A percentile compares a stretch with the other conserved stretches of the same genome.
These are phyloP conservation scores for Barbarea vulgaris DNA, from an alignment of 345 rosid species.

Conservation along the genomic window DNA sequence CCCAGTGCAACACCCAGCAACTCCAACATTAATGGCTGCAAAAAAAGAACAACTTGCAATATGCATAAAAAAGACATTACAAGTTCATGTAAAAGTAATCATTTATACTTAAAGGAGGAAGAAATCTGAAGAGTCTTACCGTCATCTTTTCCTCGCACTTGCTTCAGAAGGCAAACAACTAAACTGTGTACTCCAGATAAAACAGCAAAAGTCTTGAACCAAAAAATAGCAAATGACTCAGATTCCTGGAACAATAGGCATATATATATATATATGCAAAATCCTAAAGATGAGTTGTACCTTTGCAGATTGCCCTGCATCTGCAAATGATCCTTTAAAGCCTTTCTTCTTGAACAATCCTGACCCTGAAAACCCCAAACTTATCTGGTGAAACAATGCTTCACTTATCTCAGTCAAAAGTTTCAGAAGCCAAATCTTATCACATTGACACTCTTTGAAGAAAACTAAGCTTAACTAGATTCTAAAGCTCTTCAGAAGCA, in stretches of 20 bases:
- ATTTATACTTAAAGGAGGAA: background rate
- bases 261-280: conserved; percentile 2
- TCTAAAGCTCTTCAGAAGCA: background rate
- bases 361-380: conserved; percentile 57
- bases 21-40: conserved; percentile 85
- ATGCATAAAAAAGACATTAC: conserved; percentile 6
- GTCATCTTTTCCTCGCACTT: conserved; percentile 91
- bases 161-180: conserved; percentile 64
- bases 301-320: conserved; percentile 92
- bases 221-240: conserved; percentile 34
- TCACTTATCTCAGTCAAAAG: background rate
- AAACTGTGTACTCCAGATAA: conserved; percentile 46
- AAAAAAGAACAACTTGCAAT: conserved; percentile 1
- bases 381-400: background rate
- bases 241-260: background rate
- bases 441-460: background rate
- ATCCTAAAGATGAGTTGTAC: conserved; percentile 42
- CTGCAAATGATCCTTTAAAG: conserved; percentile 75
- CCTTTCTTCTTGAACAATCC: conserved; percentile 83
- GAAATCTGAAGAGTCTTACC: conserved; percentile 49
- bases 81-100: background rate
- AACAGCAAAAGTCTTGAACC: conserved; percentile 52
- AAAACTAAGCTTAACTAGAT: background rate
- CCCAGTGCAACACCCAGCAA: conserved; percentile 94
- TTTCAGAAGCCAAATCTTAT: conserved; percentile 20